Percentiles rank a stretch among this genome's conserved stretches.
Conservation (phyloP, 2,329 filamentous ascomycete species). For the Didymella glomerata region DNA sequence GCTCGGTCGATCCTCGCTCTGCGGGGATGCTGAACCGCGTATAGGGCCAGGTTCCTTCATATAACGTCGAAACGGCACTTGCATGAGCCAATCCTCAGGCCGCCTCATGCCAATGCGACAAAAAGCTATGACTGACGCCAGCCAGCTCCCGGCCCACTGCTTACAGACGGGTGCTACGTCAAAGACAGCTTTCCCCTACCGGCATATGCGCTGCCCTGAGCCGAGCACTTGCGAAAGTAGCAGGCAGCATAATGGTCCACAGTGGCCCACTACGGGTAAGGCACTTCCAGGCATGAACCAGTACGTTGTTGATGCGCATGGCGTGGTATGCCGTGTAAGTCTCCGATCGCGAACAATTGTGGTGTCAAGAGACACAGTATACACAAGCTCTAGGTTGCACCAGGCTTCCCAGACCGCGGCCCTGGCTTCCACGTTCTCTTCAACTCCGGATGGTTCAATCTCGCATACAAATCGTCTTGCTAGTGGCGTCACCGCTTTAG, state of each 20-base stretch:
- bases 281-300: slow-evolving; percentile 43
- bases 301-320: slow-evolving; percentile 31
- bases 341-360: slow-evolving; percentile 12
- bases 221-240: slow-evolving; percentile 36
- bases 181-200: slow-evolving; percentile 44
- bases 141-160: slow-evolving; percentile 39
- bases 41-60: slow-evolving; percentile 47
- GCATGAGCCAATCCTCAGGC: slow-evolving; percentile 52
- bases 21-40: slow-evolving; percentile 49
- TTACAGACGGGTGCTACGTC: slow-evolving; percentile 51
- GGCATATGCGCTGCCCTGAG: slow-evolving; percentile 34
- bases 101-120: slow-evolving; percentile 50
- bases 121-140: slow-evolving; percentile 40
- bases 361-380: slow-evolving; percentile 15
- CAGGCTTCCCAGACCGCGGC: slow-evolving; percentile 34
- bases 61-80: slow-evolving; percentile 52
- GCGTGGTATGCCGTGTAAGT: slow-evolving; percentile 29
- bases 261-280: slow-evolving; percentile 33
- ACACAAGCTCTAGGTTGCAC: slow-evolving; percentile 26
- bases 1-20: slow-evolving; percentile 47
- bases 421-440: slow-evolving; percentile 40
- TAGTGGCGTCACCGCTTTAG: slow-evolving; percentile 48
- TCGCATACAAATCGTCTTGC: slow-evolving; percentile 42
- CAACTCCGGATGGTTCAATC: slow-evolving; percentile 42
- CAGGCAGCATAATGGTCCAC: slow-evolving; percentile 40